Evolutionary conservation across 2,329 filamentous ascomycete species (phyloP), one percentile per base, ranked within the genome.

Genomic region (Triangularia setosa): DNA sequence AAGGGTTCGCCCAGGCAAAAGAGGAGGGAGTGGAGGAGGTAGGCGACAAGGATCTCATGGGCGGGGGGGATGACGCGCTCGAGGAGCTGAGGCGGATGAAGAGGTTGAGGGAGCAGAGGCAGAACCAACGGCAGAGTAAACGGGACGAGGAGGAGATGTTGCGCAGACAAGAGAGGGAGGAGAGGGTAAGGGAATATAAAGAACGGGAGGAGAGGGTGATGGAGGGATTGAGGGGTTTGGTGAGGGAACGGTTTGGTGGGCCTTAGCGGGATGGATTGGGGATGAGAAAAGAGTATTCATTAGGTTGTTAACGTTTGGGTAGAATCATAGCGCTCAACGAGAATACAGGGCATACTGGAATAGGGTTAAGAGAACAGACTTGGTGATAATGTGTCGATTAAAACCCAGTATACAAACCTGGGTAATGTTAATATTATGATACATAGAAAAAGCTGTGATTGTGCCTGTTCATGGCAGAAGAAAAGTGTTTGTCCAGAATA

Each of bases 201-300:
- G 85, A 86, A 71, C 91, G 92, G 76, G 94, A 98, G 77, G 89
- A 93, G 68, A 87, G 87, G 73, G 96, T 92, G 1, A 92, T 97
- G 82, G 86, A 86, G 58, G 93, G 92, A 83, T 73, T 98, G 72
- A 89, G 84, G 77, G 86, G 88, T 71, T 78, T 98, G 77, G 94
- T 93, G 16, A 89, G 84, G 78, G 86, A 91, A 78, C 84, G 91
- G 68, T 97, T 91, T 82, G 91, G 91, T 25, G 87, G 54, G n/a
- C 12, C 12, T 4, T 33, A 12, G 12, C 3, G 12, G 11, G 11
- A 33, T 11, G 11, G 7, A 28, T 28, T 28, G 27, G 27, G 27
- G 27, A 28, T 28, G n/a, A n/a, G n/a, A n/a, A n/a, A n/a, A n/a
- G n/a, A n/a, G n/a, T n/a, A n/a, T n/a, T n/a, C n/a, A n/a, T n/a